Base-by-base conservation (phyloP, 345 rosid genomes). In the Geranium rotundifolium region DNA sequence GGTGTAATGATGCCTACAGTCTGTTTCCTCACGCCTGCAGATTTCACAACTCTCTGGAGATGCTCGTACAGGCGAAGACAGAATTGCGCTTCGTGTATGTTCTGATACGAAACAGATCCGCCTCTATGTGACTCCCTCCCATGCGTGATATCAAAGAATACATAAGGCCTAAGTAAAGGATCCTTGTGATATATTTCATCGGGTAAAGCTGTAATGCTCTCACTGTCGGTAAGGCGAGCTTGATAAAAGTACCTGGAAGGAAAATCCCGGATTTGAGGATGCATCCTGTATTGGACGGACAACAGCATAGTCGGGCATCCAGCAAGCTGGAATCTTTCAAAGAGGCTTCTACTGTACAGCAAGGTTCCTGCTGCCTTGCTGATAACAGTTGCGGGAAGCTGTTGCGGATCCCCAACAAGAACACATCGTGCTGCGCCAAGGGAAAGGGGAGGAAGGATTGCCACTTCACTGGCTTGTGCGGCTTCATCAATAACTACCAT, bases 401-500 rank as follows among this genome's bases (percentile, higher is more conserved):
- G 99, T 82, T 93, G 99, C 56, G 99, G 99, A 82, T 93, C 99
- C 58, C 99, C 99, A 16, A 93, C 99, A 75, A 93, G 96, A 72
- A 93, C 99, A 72, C 99, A 93, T 9, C 99, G 78, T 29, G 97
- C 86, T 41, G 99, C 99, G 56, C 96, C 99, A 50, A 93, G 97
- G 54, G 97, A 75, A 58, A 93, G 90, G 46, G 99, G 97, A 67
- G 99, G 99, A 73, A 93, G 95, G 75, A 88, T 85, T 57, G 77
- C 99, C 31, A 85, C 96, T 77, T 93, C 99, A 63, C 97, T 90
- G 65, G 99, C 99, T 76, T 93, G 99, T 58, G 99, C 99, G 61
- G 99, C 99, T 77, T 93, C 99, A 19, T 93, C 99, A 46, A 93
- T 93, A 71, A 93, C 99, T 29, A 93, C 99, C 99, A 93, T 93